Evolutionary conservation across 2,329 filamentous ascomycete genomes (phyloP), one percentile per base, ranked within the genome.

Genomic region (Paraphaeosphaeria sporulosa): DNA sequence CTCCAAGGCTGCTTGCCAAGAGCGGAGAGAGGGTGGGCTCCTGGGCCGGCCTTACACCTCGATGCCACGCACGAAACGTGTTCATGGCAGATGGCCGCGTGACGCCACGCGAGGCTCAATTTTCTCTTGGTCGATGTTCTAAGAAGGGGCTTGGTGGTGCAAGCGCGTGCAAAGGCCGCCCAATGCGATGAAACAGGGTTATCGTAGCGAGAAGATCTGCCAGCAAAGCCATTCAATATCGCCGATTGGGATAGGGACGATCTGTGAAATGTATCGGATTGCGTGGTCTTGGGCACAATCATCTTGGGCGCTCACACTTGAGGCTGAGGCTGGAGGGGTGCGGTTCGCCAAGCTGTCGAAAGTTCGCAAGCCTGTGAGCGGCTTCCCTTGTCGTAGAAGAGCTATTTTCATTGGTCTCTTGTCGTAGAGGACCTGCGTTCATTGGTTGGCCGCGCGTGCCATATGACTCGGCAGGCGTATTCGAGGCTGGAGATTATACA

Each of bases 1-100:
- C 59, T 50, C 38, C 42, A 23, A 44, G 42, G 42, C 42, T 44
- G n/a, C 25, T 30, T 17, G 55, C 49, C 49, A 55, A 61, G 55
- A 47, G 58, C 42, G 36, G 38, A 32, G 46, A 15, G 9, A 38
- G 13, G 48, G 9, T 38, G 43, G 21, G 27, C 23, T 36, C 15
- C 42, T 55, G 40, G 32, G 36, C 53, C 50, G 50, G 50, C 50
- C 21, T 12, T 36, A 21, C 32, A 15, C 13, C 34, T 32, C 25
- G 9, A 36, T 34, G 47, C 27, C 25, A 27, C 47, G 21, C 12
- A 10, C 38, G 19, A 40, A 34, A 49, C 13, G 43, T 6, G 15
- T 32, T 1, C 42, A 44, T 44, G 42, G 42, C 42, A 23, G 3
- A 12, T 43, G 49, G 38, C 25, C 47, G 38, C 32, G 50, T 48